Base-by-base conservation (phyloP, 768 basidiomycete species). In the Termitomyces sp. region DNA sequence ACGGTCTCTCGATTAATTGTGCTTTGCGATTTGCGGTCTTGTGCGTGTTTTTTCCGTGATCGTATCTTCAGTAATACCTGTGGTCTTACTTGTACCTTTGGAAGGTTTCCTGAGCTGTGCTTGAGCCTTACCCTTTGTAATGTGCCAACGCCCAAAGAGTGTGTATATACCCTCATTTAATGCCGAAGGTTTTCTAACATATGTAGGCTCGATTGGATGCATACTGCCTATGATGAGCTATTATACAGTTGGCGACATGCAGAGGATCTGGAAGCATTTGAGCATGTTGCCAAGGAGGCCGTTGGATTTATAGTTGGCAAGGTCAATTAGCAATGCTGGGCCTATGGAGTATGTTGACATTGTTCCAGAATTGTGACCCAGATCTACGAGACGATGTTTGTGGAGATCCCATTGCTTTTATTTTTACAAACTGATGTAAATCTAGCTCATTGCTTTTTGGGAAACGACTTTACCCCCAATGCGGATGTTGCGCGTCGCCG, bases 371-470 rank as follows among this genome's bases (percentile, higher is more conserved):
- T 30, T 75, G 75, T 43, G 79, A 82, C 58, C 61, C 70, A 50
- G 86, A 87, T 65, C 66, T 89, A 23, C 71, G 77, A 59, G 87
- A 91, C 67, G 83, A 85, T 48, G 89, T 89, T 58, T 55, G 80
- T 72, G 21, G 42, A 33, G 40, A 19, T 23, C 1, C 11, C 14
- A 14, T 21, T 11, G 43, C 19, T 26, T 53, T 33, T 53, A 40
- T 53, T 38, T 49, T 14, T 1, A 38, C 6, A 12, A 43, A 3
- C 49, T 37, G 15, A 52, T 31, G 37, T 26, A 9, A n/a, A 8
- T n/a, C 8, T n/a, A 91, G 89, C 64, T 91, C 23, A 82, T 88
- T 46, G 74, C 78, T 23, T 85, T 78, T 65, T 91, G 87, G 86
- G 77, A 84, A 67, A 74, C 67, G 40, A 68, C 62, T 30, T 75